A percentile compares a stretch with the other conserved stretches of the same genome.
phyloP scores from a whole-genome alignment of 129 eudicot species.

The Lactuca saligna region DNA sequence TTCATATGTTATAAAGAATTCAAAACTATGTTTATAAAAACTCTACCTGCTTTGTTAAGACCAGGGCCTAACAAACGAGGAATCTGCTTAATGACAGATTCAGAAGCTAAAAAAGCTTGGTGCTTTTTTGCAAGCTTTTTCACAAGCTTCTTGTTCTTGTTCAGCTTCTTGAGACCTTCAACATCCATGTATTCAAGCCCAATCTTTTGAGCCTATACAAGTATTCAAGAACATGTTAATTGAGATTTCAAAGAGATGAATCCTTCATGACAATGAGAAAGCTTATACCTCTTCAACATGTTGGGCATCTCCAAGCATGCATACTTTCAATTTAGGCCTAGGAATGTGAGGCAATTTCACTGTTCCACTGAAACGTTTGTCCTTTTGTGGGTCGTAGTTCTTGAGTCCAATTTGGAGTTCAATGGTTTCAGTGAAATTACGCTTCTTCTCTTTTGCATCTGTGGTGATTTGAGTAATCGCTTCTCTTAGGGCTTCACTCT shows the following conservation, averaged over 20 bases:
- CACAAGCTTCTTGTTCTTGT: slow-evolving; percentile 58
- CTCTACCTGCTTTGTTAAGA: slow-evolving; percentile 52
- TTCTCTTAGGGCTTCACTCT: slow-evolving; percentile 54
- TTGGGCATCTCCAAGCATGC: slow-evolving; percentile 68
- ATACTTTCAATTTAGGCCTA: slow-evolving; percentile 55
- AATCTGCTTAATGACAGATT: slow-evolving; percentile 58
- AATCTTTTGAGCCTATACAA: slow-evolving; percentile 47
- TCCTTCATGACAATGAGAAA: no score
- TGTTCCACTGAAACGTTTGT: slow-evolving; percentile 55
- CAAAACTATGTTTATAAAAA: no score
- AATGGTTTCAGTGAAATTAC: slow-evolving; percentile 49
- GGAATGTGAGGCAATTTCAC: slow-evolving; percentile 60
- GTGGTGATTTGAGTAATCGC: slow-evolving; percentile 41
- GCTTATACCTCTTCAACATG: slow-evolving; percentile 53
- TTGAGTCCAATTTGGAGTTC: slow-evolving; percentile 59
- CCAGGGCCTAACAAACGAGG: slow-evolving; percentile 62
- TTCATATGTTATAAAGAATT: no score
- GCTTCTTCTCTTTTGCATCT: slow-evolving; percentile 49
- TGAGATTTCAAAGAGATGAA: no score
- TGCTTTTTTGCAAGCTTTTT: slow-evolving; percentile 59
- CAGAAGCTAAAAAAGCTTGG: slow-evolving; percentile 58
- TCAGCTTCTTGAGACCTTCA: slow-evolving; percentile 50
- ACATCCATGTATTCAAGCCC: slow-evolving; percentile 58
- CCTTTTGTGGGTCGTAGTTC: slow-evolving; percentile 65
- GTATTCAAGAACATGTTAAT: background rate